phyloP scores from a whole-genome alignment of 176 grass and related monocot species.

The Ananas comosus region DNA sequence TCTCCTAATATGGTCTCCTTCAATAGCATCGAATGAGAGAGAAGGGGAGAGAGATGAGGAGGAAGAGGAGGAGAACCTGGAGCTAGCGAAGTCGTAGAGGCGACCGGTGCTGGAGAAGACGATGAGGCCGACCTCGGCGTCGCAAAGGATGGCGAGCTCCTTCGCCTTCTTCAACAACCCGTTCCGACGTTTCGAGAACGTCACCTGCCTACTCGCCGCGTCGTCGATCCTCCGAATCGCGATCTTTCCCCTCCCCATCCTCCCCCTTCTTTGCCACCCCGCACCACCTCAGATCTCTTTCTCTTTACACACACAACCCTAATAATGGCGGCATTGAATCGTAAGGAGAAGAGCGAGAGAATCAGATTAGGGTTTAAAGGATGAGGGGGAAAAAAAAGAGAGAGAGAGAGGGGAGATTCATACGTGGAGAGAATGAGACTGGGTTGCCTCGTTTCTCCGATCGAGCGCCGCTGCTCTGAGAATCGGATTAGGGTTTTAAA shows the following conservation, averaged over 20 bases:
- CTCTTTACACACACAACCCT: neutral
- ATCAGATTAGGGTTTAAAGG: neutral
- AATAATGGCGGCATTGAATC: neutral
- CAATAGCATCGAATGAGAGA: conserved; percentile 1
- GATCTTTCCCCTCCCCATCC: conserved; percentile 64
- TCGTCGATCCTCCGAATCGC: conserved; percentile 63
- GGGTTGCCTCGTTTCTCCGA: too few relatives aligned
- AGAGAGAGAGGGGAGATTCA: too few relatives aligned
- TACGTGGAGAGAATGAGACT: too few relatives aligned
- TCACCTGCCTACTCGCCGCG: conserved; percentile 68
- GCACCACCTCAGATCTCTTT: neutral
- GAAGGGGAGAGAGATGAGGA: conserved; percentile 6
- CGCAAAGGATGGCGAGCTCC: conserved; percentile 48
- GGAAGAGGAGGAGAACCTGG: conserved; percentile 32
- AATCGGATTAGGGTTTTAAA: too few relatives aligned
- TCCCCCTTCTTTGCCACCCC: neutral
- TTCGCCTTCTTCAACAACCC: conserved; percentile 70
- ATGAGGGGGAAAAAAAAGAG: too few relatives aligned
- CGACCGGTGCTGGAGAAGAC: conserved; percentile 64
- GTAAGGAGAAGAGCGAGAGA: neutral
- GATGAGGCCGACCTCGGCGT: conserved; percentile 58
- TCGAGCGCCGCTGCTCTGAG: too few relatives aligned
- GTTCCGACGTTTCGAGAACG: conserved; percentile 62
- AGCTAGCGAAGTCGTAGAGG: conserved; percentile 58
- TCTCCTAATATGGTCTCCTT: neutral